phyloP scores from a whole-genome alignment of 2,329 filamentous ascomycete genomes.

The Penicillium sp. region DNA sequence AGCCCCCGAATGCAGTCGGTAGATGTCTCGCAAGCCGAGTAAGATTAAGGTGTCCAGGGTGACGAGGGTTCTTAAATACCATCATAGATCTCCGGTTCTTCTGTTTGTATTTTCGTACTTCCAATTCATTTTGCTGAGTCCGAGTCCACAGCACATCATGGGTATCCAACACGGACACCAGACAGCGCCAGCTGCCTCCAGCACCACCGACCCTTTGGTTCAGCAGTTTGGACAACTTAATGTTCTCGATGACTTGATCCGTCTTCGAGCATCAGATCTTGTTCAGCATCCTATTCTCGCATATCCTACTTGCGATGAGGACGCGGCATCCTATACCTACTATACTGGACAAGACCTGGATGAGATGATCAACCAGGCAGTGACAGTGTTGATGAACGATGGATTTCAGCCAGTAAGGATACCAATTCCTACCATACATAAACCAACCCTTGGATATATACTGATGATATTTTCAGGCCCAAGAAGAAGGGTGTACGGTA shows the following conservation, averaged over 20 bases:
- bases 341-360: slow-evolving; percentile 42
- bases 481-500: slow-evolving; percentile 24
- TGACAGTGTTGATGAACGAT: slow-evolving; percentile 28
- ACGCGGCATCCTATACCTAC: slow-evolving; percentile 36
- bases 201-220: slow-evolving; percentile 16
- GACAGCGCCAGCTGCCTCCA: slow-evolving; percentile 3
- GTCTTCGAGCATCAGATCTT: slow-evolving; percentile 36
- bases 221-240: slow-evolving; percentile 38
- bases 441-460: too few relatives aligned
- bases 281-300: slow-evolving; percentile 43
- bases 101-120: not conserved
- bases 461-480: slow-evolving; percentile 12
- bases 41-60: not conserved
- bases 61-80: slow-evolving; percentile 1
- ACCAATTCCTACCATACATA: not conserved
- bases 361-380: slow-evolving; percentile 33
- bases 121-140: not conserved
- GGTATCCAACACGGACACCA: slow-evolving; percentile 18
- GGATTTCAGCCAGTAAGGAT: slow-evolving; percentile 26
- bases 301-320: slow-evolving; percentile 35
- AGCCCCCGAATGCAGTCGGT: slow-evolving; percentile 16
- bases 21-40: not conserved
- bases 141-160: slow-evolving; percentile 8
- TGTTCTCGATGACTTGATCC: slow-evolving; percentile 43
- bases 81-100: not conserved